Evolutionary conservation across 169 alveolate genomes (phyloP).

Genomic region (Plasmodium chabaudi): DNA sequence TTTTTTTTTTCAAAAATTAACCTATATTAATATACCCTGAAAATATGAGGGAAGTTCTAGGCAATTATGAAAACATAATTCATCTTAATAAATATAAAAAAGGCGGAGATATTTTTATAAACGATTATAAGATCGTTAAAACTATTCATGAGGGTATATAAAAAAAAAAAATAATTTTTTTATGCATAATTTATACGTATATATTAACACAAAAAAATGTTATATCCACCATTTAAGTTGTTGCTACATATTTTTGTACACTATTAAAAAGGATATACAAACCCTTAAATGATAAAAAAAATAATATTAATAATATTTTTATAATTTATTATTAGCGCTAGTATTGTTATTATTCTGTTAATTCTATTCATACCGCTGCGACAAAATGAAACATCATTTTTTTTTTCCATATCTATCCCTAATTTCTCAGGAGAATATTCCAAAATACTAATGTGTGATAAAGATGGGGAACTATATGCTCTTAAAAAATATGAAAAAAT

Average conservation of each 20-base stretch:
- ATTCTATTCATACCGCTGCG: too few relatives aligned
- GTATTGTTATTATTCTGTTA: too few relatives aligned
- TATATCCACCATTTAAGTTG: too few relatives aligned
- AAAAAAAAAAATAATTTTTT: not conserved
- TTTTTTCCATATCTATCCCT: not conserved
- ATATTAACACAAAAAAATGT: too few relatives aligned
- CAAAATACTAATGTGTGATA: conserved; percentile 50
- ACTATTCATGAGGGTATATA: conserved; percentile 7
- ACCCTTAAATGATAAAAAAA: too few relatives aligned
- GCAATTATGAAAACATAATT: not conserved
- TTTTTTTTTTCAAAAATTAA: not conserved
- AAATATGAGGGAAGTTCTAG: conserved; percentile 5
- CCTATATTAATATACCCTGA: not conserved
- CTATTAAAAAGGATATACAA: too few relatives aligned
- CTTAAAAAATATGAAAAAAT: conserved; percentile 43
- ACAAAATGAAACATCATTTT: not conserved
- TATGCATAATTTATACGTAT: too few relatives aligned
- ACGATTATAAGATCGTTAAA: conserved; percentile 2
- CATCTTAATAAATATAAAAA: not conserved
- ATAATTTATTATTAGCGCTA: too few relatives aligned
- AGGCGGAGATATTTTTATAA: conserved; percentile 1
- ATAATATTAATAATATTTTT: too few relatives aligned
- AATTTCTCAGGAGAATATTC: conserved; percentile 12
- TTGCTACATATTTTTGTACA: too few relatives aligned
- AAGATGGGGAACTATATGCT: conserved; percentile 36